A percentile compares a stretch with the other conserved stretches of the same genome.
These are phyloP conservation scores for Ashbya aceris DNA, from an alignment of 1,139 yeast species.

Conservation along the genomic window DNA sequence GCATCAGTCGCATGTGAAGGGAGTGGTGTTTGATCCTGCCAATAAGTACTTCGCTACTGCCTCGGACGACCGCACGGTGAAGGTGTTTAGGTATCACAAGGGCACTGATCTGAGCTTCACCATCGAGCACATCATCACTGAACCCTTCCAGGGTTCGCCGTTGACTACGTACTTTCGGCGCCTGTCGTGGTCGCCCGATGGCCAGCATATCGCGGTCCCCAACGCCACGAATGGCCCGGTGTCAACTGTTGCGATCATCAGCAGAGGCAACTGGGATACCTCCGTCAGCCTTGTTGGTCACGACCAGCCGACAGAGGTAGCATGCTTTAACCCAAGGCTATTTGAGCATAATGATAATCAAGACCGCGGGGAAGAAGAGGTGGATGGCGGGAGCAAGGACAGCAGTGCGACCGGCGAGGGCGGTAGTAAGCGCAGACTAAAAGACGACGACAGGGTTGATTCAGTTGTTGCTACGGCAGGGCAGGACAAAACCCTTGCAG, in stretches of 20 bases:
- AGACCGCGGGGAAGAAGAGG: constrained; percentile 7
- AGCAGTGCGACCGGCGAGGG: neutral
- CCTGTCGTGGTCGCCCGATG: constrained; percentile 97
- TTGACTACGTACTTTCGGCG: constrained; percentile 86
- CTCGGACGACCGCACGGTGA: constrained; percentile 86
- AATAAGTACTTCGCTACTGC: constrained; percentile 95
- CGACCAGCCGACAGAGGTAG: constrained; percentile 94
- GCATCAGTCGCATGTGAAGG: constrained; percentile 93
- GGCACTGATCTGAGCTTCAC: constrained; percentile 73
- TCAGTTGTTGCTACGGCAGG: constrained; percentile 72
- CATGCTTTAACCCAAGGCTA: constrained; percentile 72
- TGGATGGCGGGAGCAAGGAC: constrained; percentile 4
- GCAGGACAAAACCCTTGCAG: constrained; percentile 61
- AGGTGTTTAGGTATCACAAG: constrained; percentile 77
- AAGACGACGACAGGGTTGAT: constrained; percentile 23
- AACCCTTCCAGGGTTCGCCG: constrained; percentile 85
- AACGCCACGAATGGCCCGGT: constrained; percentile 97
- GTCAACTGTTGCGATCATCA: constrained; percentile 76
- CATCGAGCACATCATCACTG: constrained; percentile 70
- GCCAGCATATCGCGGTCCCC: constrained; percentile 91
- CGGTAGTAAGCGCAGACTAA: constrained; percentile 23
- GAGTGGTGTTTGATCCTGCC: constrained; percentile 95
- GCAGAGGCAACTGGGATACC: constrained; percentile 88
- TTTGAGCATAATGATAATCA: constrained; percentile 32
- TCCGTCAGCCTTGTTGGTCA: constrained; percentile 88